phyloP scores from a whole-genome alignment of 805 yeast genomes.

The Cyberlindnera bimundalis region DNA sequence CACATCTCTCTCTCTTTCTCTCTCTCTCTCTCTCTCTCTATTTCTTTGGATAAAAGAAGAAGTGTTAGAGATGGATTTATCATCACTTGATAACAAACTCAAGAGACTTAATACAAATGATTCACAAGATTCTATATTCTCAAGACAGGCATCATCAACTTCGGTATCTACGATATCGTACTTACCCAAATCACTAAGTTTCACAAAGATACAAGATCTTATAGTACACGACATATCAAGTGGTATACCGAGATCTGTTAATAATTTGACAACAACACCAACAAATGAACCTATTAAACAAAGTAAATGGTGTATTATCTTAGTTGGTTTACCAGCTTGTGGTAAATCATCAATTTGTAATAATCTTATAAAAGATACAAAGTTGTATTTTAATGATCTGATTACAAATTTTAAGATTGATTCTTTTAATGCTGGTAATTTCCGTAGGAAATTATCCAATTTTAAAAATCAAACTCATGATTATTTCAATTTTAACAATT shows the following conservation, averaged over 20 bases:
- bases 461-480: conserved; percentile 37
- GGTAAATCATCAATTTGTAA: conserved; percentile 74
- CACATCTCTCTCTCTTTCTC: too few relatives aligned
- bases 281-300: conserved; percentile 22
- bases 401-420: conserved; percentile 30
- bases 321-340: conserved; percentile 76
- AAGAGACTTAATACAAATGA: conserved; percentile 25
- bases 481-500: conserved; percentile 41
- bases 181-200: conserved; percentile 18
- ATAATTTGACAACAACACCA: conserved; percentile 27
- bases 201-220: conserved; percentile 20
- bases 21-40: too few relatives aligned
- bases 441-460: conserved; percentile 47
- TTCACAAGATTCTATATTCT: conserved; percentile 22
- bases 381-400: conserved; percentile 24
- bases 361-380: conserved; percentile 55
- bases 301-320: conserved; percentile 58
- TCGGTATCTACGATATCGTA: conserved; percentile 17
- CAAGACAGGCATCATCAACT: conserved; percentile 25
- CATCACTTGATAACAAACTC: conserved; percentile 15
- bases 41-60: too few relatives aligned
- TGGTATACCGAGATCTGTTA: conserved; percentile 21
- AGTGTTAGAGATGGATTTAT: conserved; percentile 1
- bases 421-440: conserved; percentile 72
- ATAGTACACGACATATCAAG: conserved; percentile 11